phyloP scores from a whole-genome alignment of 305 asterid genomes.

The Coffea humblotiana region DNA sequence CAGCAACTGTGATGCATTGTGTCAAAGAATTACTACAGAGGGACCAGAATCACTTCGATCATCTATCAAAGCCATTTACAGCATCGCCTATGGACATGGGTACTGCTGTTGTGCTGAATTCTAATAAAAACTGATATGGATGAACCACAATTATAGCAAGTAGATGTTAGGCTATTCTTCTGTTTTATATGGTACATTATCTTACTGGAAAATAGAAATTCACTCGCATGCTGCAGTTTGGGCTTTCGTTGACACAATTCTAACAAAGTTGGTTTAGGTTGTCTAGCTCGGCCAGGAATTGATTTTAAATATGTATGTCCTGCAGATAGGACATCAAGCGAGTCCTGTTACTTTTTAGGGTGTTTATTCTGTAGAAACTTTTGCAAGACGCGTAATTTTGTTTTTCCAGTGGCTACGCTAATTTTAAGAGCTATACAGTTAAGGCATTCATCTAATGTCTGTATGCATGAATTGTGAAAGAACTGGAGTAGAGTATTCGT shows the following conservation, averaged over 20 bases:
- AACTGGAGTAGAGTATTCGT: too few relatives aligned
- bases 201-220: neutral
- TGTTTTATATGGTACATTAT: slow-evolving; percentile 6
- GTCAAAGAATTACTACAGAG: slow-evolving; percentile 74
- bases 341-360: neutral
- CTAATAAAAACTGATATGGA: neutral
- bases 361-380: neutral
- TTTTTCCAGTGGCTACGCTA: neutral
- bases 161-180: neutral
- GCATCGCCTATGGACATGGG: slow-evolving; percentile 38
- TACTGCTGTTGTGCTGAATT: slow-evolving; percentile 1
- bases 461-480: too few relatives aligned
- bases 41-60: slow-evolving; percentile 83
- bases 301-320: neutral
- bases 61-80: slow-evolving; percentile 58
- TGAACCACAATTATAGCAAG: slow-evolving; percentile 9
- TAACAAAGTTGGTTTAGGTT: slow-evolving; percentile 4
- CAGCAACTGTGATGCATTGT: slow-evolving; percentile 86
- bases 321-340: neutral
- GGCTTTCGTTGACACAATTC: neutral
- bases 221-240: neutral
- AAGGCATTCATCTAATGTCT: too few relatives aligned
- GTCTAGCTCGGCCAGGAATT: neutral
- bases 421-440: neutral
- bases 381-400: neutral